Evolutionary conservation across 1,284 basidiomycete species (phyloP).

Genomic region (Ustilago bromivora): DNA sequence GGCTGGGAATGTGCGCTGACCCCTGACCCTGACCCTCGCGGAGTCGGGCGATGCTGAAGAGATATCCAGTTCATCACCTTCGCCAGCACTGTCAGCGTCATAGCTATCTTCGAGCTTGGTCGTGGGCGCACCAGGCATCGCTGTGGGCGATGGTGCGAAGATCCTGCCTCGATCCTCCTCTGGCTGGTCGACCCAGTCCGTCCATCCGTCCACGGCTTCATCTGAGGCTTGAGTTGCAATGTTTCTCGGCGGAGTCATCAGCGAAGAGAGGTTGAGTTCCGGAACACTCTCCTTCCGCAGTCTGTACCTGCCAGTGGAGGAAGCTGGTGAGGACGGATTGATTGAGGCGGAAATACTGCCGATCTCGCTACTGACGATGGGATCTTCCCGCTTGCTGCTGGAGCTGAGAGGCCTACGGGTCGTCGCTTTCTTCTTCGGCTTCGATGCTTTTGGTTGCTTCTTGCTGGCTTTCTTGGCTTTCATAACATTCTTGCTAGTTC

Average conservation of each 20-base stretch:
- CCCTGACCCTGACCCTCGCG: not conserved
- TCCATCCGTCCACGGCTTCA: not conserved
- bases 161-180: not conserved
- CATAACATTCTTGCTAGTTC: not conserved
- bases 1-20: constrained; percentile 25
- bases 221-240: not conserved
- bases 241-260: constrained; percentile 13
- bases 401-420: not conserved
- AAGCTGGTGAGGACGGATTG: constrained; percentile 17
- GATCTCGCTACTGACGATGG: constrained; percentile 4
- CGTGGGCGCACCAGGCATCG: not conserved
- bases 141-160: not conserved
- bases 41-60: not conserved
- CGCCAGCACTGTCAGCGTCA: not conserved
- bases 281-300: constrained; percentile 28
- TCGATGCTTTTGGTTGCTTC: not conserved
- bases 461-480: not conserved
- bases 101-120: not conserved
- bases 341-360: not conserved
- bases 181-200: constrained; percentile 8
- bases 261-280: constrained; percentile 12
- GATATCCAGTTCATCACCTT: not conserved
- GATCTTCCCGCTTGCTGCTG: not conserved
- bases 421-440: not conserved
- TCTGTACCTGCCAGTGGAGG: constrained; percentile 27